A percentile compares a stretch with the other conserved stretches of the same genome.
These are phyloP conservation scores for Cerrena zonata DNA, from an alignment of 1,284 basidiomycete genomes.

Conservation along the genomic window DNA sequence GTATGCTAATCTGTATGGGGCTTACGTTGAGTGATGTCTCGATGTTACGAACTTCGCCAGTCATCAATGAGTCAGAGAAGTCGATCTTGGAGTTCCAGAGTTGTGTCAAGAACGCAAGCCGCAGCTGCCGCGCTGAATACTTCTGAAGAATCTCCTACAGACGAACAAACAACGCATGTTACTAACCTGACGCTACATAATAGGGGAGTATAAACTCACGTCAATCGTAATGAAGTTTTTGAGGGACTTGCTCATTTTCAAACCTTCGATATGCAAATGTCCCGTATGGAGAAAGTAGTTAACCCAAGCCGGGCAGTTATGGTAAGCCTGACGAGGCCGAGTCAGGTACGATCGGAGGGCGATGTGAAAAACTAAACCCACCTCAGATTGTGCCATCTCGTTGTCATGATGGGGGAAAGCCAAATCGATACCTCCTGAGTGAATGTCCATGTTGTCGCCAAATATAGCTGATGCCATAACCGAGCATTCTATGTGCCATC, in stretches of 20 bases:
- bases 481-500: slow-evolving; percentile 99
- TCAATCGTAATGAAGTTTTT: slow-evolving; percentile 99
- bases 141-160: slow-evolving; percentile 82
- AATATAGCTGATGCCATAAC: slow-evolving; percentile 96
- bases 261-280: slow-evolving; percentile 95
- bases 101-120: slow-evolving; percentile 90
- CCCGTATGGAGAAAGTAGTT: slow-evolving; percentile 99
- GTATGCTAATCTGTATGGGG: slow-evolving; percentile 9
- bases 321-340: slow-evolving; percentile 64
- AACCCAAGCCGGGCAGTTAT: slow-evolving; percentile 91
- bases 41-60: slow-evolving; percentile 82
- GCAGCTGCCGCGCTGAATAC: slow-evolving; percentile 84
- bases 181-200: too few species aligned
- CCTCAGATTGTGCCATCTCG: slow-evolving; percentile 96
- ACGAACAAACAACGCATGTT: slow-evolving; percentile 2
- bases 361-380: slow-evolving; percentile 26
- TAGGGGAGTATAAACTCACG: slow-evolving; percentile 41
- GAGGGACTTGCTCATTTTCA: slow-evolving; percentile 99
- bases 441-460: slow-evolving; percentile 93
- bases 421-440: slow-evolving; percentile 94
- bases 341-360: background rate
- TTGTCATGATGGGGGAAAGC: slow-evolving; percentile 99
- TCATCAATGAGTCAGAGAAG: slow-evolving; percentile 86
- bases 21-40: slow-evolving; percentile 85
- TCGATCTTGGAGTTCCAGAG: slow-evolving; percentile 92